Base-by-base conservation (phyloP, 768 basidiomycete genomes). In the Dioszegia crocea region DNA sequence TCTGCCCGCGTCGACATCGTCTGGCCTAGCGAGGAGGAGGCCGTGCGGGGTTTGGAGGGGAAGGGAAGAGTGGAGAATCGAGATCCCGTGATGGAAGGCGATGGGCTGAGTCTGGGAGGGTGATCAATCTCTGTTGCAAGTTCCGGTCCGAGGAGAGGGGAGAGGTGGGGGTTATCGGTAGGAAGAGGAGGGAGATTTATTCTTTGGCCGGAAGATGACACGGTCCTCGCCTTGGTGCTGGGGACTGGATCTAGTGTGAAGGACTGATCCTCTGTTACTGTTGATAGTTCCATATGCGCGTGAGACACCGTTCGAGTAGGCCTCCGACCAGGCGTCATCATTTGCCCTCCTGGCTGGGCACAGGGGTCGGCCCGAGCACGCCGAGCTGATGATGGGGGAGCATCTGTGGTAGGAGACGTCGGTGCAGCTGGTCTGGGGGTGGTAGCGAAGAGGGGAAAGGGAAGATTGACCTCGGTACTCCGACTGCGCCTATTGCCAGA, bases 381-480 rank as follows among this genome's bases (percentile, higher is more conserved):
- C 10, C 62, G 38, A 50, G 45, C 44, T 9, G 65, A 48, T 11
- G 65, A 66, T 12, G 59, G 65, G 5, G 66, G 62, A 12, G 61
- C 51, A 24, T 72, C 70, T 29, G 63, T 44, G 0, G 67, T 67
- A 0, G 70, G 70, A 27, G 47, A 53, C 11, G 48, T 54, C 3
- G 70, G 70, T 41, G 61, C 66, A 21, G 55, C 33, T 8, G 67
- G 70, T 50, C 59, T 46, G 17, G 70, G 70, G 5, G 70, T 72
- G 17, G 67, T 72, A 8, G 65, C 53, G 44, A 72, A 72, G 5
- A 53, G 38, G 3, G 51, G 51, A 29, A 53, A 53, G 27, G 51
- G 51, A 21, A 53, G 38, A n/a, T 19, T 23, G 17, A 31, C 48
- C 17, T 53, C 45, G 21, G 23, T 21, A 16, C 45, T 57, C 17